Base-by-base conservation (phyloP, 768 basidiomycete genomes). In the Termitomyces sp. region DNA sequence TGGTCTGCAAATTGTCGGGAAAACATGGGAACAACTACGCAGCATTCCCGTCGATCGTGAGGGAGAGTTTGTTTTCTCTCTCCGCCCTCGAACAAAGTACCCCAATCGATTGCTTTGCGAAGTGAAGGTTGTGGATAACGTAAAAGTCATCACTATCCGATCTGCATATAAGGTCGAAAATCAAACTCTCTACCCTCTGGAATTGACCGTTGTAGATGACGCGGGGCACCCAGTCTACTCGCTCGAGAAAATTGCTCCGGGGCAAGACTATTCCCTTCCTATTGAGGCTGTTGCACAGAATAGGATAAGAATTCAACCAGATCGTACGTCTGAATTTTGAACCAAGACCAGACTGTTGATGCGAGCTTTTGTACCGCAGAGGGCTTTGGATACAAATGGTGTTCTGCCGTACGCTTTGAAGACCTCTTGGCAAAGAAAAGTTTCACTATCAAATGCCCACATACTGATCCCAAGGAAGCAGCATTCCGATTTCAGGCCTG, bases 301-400 rank as follows among this genome's bases (percentile, higher is more conserved):
- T 66, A 84, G 89, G 56, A 81, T 98, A 57, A 84, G 88, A 60
- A 74, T 99, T 23, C 88, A 97, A 65, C 97, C 97, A 40, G 92
- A 98, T 68, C 91, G 96, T 96, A 69, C 74, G 92, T 55, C 14
- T 23, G 5, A 6, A 31, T 40, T 7, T 16, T 6, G 1, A 27
- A 44, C 17, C 16, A 21, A 16, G 29, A 17, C n/a, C 25, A 27
- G 12, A 25, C 34, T 49, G 9, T 46, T 35, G 50, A 51, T 19
- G 12, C 11, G 16, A 51, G 37, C n/a, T 27, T 27, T 29, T 48
- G 32, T 25, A 38, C 46, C 47, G 21, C 64, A 97, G 95, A 93
- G 71, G 97, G 97, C 16, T 98, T 98, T 66, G 95, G 95, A 19
- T 98, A 97, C 73, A 88, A 85, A 65, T 98, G 95, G 95, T 95